These are phyloP conservation scores for Physcomitrium patens DNA, from an alignment of 225 moss, liverwort and hornwort genomes.

Conservation along the genomic window DNA sequence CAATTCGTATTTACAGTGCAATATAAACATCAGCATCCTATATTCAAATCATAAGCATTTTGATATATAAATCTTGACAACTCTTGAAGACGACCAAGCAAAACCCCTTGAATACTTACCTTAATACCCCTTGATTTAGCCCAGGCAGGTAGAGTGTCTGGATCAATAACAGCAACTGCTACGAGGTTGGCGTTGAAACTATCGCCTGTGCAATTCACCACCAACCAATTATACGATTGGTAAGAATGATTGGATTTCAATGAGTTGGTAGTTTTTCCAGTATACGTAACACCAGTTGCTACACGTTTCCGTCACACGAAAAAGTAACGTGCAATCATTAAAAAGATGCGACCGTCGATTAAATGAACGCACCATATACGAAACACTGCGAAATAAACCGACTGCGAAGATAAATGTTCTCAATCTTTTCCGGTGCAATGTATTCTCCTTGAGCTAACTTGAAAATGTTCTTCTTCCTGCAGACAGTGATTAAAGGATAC, in stretches of 20 bases:
- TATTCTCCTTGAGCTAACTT: slow-evolving; percentile 99
- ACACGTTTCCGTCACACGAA: neutral
- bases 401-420: slow-evolving; percentile 87
- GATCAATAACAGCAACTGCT: slow-evolving; percentile 84
- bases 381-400: slow-evolving; percentile 85
- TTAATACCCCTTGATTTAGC: slow-evolving; percentile 85
- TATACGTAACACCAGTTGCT: neutral
- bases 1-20: neutral
- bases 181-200: slow-evolving; percentile 90
- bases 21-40: neutral
- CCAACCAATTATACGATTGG: neutral
- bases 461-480: slow-evolving; percentile 95
- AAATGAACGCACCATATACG: slow-evolving; percentile 53
- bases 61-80: neutral
- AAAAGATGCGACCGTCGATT: neutral
- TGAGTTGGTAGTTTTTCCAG: neutral
- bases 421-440: slow-evolving; percentile 96
- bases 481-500: neutral
- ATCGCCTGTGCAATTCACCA: slow-evolving; percentile 57
- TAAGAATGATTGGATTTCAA: neutral
- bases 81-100: neutral
- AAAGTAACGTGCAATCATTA: neutral
- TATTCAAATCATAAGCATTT: slow-evolving; percentile 6
- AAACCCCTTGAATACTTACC: slow-evolving; percentile 32
- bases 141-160: slow-evolving; percentile 81